Evolutionary conservation across 805 yeast genomes (phyloP).

Genomic region (Groenewaldozyma salmanticensis): DNA sequence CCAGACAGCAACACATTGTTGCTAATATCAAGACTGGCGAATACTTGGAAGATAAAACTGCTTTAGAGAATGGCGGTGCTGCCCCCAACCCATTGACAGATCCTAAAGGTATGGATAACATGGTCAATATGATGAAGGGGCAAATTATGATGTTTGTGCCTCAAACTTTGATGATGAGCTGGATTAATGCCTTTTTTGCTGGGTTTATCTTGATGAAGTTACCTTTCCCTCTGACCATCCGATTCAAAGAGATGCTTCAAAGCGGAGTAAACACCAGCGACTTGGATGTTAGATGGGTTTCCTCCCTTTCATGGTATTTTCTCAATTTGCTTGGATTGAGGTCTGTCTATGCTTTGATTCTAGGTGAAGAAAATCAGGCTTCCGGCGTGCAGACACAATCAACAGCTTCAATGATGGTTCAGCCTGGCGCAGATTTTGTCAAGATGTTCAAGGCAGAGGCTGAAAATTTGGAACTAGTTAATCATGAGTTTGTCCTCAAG

Average conservation of each 20-base stretch:
- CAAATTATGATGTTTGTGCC: conserved; percentile 80
- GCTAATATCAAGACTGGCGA: conserved; percentile 43
- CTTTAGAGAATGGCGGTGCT: conserved; percentile 18
- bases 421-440: conserved; percentile 39
- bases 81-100: conserved; percentile 55
- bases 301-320: conserved; percentile 93
- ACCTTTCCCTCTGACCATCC: conserved; percentile 84
- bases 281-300: conserved; percentile 84
- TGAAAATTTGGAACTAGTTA: conserved; percentile 58
- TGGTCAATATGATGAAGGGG: conserved; percentile 69
- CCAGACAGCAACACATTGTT: conserved; percentile 41
- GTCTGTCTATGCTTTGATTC: conserved; percentile 63
- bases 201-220: conserved; percentile 81
- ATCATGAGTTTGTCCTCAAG: conserved; percentile 46
- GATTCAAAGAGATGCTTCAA: conserved; percentile 89
- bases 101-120: conserved; percentile 58
- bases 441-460: conserved; percentile 61
- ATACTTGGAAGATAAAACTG: conserved; percentile 44
- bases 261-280: conserved; percentile 77
- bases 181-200: conserved; percentile 89
- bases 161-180: conserved; percentile 89
- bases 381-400: conserved; percentile 22
- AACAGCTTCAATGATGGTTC: conserved; percentile 36
- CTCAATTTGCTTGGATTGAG: conserved; percentile 76
- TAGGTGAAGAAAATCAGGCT: conserved; percentile 36